These are phyloP conservation scores for Coemansia sp. DNA, from an alignment of 192 early-diverging fungal species.

Conservation along the genomic window DNA sequence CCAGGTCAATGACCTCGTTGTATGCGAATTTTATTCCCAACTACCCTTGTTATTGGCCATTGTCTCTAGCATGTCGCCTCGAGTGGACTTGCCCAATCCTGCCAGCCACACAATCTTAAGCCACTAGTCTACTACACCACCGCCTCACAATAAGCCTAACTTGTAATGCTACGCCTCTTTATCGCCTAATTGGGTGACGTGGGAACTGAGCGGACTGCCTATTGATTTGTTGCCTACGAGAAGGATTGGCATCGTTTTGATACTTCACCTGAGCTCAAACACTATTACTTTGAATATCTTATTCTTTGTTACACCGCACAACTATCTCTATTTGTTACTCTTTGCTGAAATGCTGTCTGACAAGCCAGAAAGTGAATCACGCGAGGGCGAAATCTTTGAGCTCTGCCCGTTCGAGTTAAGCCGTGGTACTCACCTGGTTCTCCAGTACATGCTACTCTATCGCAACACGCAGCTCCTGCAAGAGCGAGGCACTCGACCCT, in stretches of 20 bases:
- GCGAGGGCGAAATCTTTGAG: not conserved
- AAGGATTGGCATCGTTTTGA: not conserved
- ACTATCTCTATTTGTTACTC: not conserved
- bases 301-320: not conserved
- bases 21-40: too few relatives aligned
- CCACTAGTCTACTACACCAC: not conserved
- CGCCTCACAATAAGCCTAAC: not conserved
- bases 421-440: not conserved
- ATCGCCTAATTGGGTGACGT: not conserved
- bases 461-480: not conserved
- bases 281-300: not conserved
- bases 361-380: not conserved
- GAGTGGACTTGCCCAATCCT: too few relatives aligned
- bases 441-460: not conserved
- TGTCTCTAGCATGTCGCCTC: too few relatives aligned
- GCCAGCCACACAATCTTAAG: not conserved
- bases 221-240: not conserved
- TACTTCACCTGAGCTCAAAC: not conserved
- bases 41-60: too few relatives aligned
- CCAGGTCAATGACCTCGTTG: slow-evolving; percentile 64
- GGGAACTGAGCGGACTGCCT: not conserved
- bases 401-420: not conserved
- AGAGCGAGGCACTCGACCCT: not conserved
- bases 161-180: not conserved
- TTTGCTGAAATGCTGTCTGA: not conserved